phyloP scores from a whole-genome alignment of 2,329 filamentous ascomycete genomes.

The Aspergillus thermomutatus region DNA sequence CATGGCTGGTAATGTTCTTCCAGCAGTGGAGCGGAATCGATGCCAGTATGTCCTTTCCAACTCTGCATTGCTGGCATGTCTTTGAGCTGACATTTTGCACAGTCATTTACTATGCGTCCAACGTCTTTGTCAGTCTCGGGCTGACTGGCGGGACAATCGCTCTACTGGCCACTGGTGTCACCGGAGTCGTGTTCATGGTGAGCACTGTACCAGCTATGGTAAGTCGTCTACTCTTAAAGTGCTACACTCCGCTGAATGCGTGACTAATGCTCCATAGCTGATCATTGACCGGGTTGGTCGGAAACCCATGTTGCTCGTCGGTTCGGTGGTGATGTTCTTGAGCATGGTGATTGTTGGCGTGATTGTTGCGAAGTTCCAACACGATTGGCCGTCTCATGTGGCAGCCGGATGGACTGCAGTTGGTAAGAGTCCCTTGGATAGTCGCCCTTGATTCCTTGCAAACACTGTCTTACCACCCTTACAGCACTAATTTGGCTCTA shows the following conservation, averaged over 20 bases:
- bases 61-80: not conserved
- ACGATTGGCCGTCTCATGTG: constrained; percentile 24
- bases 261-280: constrained; percentile 10
- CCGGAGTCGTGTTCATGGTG: constrained; percentile 31
- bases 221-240: constrained; percentile 13
- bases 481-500: constrained; percentile 27
- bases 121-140: constrained; percentile 35
- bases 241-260: too few species aligned
- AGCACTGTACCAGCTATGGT: constrained; percentile 31
- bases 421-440: constrained; percentile 11
- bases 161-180: constrained; percentile 34
- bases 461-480: not conserved
- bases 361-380: constrained; percentile 26
- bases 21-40: constrained; percentile 48
- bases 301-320: constrained; percentile 27
- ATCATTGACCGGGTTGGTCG: constrained; percentile 28
- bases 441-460: too few species aligned
- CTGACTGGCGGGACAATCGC: constrained; percentile 31
- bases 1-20: constrained; percentile 48
- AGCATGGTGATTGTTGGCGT: constrained; percentile 26
- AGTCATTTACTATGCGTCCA: constrained; percentile 44
- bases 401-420: constrained; percentile 28
- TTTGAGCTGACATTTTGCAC: not conserved
- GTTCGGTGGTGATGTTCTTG: constrained; percentile 21
- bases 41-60: constrained; percentile 23